Evolutionary conservation across 2,329 filamentous ascomycete species (phyloP).

Genomic region (Stachybotrys chlorohalonatus): DNA sequence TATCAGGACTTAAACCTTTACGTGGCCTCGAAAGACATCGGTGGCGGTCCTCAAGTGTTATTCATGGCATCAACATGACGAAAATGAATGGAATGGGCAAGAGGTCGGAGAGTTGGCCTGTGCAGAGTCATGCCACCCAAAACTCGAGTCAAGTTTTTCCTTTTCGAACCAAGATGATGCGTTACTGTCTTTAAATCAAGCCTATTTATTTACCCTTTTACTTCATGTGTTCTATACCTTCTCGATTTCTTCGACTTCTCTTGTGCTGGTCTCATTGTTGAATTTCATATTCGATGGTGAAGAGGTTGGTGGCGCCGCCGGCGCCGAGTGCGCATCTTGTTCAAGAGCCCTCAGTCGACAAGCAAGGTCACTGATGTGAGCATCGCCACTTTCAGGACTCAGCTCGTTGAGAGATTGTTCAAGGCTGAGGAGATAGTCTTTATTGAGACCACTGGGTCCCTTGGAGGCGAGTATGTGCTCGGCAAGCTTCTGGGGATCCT

Average conservation of each 20-base stretch:
- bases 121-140: too few relatives aligned
- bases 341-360: conserved; percentile 56
- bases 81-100: too few relatives aligned
- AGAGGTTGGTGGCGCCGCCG: conserved; percentile 4
- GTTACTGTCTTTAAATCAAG: background rate
- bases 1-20: too few relatives aligned
- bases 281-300: conserved; percentile 9
- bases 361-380: conserved; percentile 77
- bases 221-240: conserved; percentile 3
- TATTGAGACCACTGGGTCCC: conserved; percentile 83
- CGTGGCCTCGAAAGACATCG: too few relatives aligned
- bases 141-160: too few relatives aligned
- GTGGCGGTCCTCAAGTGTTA: too few relatives aligned
- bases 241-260: conserved; percentile 21
- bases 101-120: too few relatives aligned
- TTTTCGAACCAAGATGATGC: background rate
- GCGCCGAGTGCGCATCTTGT: conserved; percentile 6
- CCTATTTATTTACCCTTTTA: background rate
- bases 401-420: conserved; percentile 66
- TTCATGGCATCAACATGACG: too few relatives aligned
- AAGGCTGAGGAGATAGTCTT: conserved; percentile 77
- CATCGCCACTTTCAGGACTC: conserved; percentile 68
- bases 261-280: conserved; percentile 13
- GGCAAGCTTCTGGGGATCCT: conserved; percentile 69
- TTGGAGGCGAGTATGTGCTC: conserved; percentile 67